phyloP scores from a whole-genome alignment of 108 stramenopile species.

The Nannochloropsis granulata region DNA sequence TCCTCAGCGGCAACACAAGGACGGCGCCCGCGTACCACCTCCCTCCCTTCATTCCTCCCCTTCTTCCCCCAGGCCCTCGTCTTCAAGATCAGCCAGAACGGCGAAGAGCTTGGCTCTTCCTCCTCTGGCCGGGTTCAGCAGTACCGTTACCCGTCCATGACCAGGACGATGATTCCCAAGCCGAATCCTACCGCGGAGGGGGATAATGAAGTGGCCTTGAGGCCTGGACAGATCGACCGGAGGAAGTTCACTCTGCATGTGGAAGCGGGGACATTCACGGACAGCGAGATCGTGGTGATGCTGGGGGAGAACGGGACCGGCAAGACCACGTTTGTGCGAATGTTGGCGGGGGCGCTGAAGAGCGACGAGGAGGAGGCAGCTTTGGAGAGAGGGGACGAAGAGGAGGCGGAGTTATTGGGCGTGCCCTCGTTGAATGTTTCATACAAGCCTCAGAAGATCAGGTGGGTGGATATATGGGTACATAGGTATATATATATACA shows the following conservation, averaged over 20 bases:
- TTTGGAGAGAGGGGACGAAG: constrained; percentile 56
- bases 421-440: constrained; percentile 82
- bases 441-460: constrained; percentile 99
- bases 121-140: neutral
- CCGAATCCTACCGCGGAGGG: neutral
- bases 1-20: neutral
- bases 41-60: neutral
- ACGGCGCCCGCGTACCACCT: neutral
- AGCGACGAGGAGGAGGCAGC: constrained; percentile 57
- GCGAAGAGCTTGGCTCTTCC: constrained; percentile 29
- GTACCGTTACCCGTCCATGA: constrained; percentile 88
- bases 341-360: constrained; percentile 84
- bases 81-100: constrained; percentile 2
- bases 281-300: constrained; percentile 92
- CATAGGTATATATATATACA: too few species aligned
- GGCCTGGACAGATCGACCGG: neutral
- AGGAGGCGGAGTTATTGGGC: constrained; percentile 52
- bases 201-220: neutral
- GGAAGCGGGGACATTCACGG: constrained; percentile 76
- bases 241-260: constrained; percentile 80
- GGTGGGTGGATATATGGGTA: neutral
- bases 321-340: constrained; percentile 51
- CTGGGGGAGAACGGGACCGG: constrained; percentile 82
- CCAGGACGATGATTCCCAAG: constrained; percentile 63
- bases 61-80: neutral